Percentiles rank a stretch among this genome's conserved stretches.
These are phyloP conservation scores for Phytophthora kernoviae DNA, from an alignment of 352 stramenopile genomes.

Conservation along the genomic window DNA sequence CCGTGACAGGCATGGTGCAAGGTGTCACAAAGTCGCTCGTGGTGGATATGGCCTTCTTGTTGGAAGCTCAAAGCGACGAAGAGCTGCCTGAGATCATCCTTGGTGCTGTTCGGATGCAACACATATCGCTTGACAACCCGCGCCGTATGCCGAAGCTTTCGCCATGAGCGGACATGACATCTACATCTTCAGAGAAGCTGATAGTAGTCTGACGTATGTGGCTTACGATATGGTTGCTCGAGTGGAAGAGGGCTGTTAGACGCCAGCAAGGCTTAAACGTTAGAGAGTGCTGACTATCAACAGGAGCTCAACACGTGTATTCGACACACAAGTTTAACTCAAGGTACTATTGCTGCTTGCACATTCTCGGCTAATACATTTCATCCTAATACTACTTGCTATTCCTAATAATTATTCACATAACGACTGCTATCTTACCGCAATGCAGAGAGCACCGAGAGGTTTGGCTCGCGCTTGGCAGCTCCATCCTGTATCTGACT, in stretches of 20 bases:
- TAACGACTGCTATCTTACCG: slow-evolving; percentile 24
- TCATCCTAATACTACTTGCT: slow-evolving; percentile 24
- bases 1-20: slow-evolving; percentile 89
- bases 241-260: slow-evolving; percentile 7
- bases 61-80: slow-evolving; percentile 86
- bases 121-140: slow-evolving; percentile 83
- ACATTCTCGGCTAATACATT: slow-evolving; percentile 24
- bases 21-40: slow-evolving; percentile 89
- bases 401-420: slow-evolving; percentile 35
- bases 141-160: slow-evolving; percentile 53
- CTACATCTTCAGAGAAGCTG: too few relatives aligned
- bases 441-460: slow-evolving; percentile 28
- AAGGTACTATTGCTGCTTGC: not conserved
- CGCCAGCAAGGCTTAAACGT: not conserved
- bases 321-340: not conserved
- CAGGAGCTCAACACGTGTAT: not conserved
- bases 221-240: slow-evolving; percentile 5
- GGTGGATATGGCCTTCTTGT: slow-evolving; percentile 89
- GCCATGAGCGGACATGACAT: slow-evolving; percentile 5
- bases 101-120: slow-evolving; percentile 79
- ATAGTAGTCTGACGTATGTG: not conserved
- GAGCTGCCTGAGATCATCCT: slow-evolving; percentile 87
- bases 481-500: slow-evolving; percentile 5
- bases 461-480: slow-evolving; percentile 23
- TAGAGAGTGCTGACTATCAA: not conserved